Evolutionary conservation across 331 rosid species (phyloP).

Genomic region (Pyracantha coccinea): DNA sequence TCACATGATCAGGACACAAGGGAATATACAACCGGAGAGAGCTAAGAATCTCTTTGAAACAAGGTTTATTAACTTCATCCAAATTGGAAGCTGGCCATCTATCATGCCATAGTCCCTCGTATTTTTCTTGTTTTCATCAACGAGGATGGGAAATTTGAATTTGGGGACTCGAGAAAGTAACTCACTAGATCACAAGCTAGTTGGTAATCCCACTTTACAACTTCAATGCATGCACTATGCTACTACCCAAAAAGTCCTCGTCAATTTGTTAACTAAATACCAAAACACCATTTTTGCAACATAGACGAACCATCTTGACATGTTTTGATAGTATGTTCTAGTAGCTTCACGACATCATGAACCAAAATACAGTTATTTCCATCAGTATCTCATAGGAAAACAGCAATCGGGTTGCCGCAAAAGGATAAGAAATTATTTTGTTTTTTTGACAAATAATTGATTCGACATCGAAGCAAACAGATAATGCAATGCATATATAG

Average conservation of each 20-base stretch:
- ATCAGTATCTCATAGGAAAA: neutral
- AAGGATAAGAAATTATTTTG: too few relatives aligned
- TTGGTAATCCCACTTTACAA: too few relatives aligned
- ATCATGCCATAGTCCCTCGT: neutral
- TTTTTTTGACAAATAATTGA: too few relatives aligned
- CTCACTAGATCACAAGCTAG: neutral
- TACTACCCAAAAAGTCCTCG: neutral
- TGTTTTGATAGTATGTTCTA: neutral
- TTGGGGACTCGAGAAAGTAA: neutral
- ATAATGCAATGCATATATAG: slow-evolving; percentile 18
- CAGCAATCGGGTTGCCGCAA: neutral
- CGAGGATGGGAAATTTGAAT: neutral
- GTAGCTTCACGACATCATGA: neutral
- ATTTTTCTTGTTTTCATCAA: neutral
- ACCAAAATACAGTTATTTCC: neutral
- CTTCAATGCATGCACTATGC: too few relatives aligned
- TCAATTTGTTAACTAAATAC: neutral
- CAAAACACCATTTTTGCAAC: neutral
- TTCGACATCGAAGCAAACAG: too few relatives aligned
- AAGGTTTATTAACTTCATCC: neutral
- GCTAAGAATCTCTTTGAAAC: neutral
- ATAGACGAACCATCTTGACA: neutral
- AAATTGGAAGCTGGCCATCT: neutral
- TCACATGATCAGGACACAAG: neutral
- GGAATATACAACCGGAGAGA: neutral